Base-by-base conservation (phyloP, 2,329 filamentous ascomycete genomes). In the Colletotrichum sp. region DNA sequence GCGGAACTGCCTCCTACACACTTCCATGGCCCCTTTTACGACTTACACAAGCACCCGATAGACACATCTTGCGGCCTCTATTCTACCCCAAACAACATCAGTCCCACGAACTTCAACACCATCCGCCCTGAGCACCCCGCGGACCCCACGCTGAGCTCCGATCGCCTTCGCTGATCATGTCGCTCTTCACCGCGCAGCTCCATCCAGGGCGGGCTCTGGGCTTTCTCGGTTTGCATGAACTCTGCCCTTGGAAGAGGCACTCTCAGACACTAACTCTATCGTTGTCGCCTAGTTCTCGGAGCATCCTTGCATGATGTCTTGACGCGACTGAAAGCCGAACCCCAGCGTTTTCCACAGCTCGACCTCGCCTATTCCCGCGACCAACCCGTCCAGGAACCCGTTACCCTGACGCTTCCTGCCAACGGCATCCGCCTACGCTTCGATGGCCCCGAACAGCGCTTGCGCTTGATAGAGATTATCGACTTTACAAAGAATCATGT, bases 351-450 rank as follows among this genome's bases (percentile, higher is more conserved):
- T 85, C 95, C 95, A 5, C 93, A 93, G 80, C 92, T 99, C 83
- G 93, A 98, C 80, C 88, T 98, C 39, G 90, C 93, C 60, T 98
- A 97, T 85, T 95, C 95, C 32, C 90, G 93, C n/a, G 87, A 91
- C 18, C 87, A 92, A 15, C 96, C 97, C 5, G 90, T 98, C 39
- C 89, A 89, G 36, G 91, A 95, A 32, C 95, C 96, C 0, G 91
- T 98, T 21, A 88, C 95, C 59, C 85, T 99, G 71, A 90, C 89
- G 21, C 91, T 99, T 6, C 95, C 96, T 1, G 90, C 92, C 5
- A 99, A 99, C 85, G 97, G 97, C 32, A 85, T 99, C 34, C 94
- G 96, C 15, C 87, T 99, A 69, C 95, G 95, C 57, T 99, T 99
- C 82, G 97, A 99, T 82, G 97, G 96, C 0, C 93, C 95, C 6